phyloP scores from a whole-genome alignment of 352 stramenopile genomes.

The Pythium coloratum region DNA sequence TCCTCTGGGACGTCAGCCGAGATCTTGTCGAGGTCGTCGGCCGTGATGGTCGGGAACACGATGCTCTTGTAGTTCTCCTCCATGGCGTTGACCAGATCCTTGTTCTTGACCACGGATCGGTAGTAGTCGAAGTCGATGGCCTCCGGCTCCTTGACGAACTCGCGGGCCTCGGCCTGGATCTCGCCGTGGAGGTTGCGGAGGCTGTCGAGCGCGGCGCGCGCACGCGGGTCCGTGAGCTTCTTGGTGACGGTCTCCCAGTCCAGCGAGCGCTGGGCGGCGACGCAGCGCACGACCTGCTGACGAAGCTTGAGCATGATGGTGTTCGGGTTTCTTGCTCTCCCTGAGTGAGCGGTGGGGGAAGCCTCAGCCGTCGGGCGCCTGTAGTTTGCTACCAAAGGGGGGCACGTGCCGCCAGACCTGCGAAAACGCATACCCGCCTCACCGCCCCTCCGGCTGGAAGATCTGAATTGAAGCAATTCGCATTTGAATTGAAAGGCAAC shows the following conservation, averaged over 20 bases:
- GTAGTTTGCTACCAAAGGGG: constrained; percentile 8
- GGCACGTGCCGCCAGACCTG: constrained; percentile 18
- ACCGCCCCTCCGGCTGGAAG: neutral
- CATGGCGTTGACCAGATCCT: constrained; percentile 83
- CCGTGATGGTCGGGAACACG: constrained; percentile 75
- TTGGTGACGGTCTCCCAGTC: constrained; percentile 71
- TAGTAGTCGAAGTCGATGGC: constrained; percentile 88
- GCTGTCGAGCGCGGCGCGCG: constrained; percentile 73
- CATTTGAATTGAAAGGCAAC: constrained; percentile 1
- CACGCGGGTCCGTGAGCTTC: constrained; percentile 78
- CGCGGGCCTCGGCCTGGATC: constrained; percentile 69
- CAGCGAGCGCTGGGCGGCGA: constrained; percentile 52
- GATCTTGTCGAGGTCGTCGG: constrained; percentile 65
- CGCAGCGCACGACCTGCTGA: constrained; percentile 73
- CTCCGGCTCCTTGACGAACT: constrained; percentile 76
- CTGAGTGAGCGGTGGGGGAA: constrained; percentile 24
- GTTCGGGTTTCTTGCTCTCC: constrained; percentile 19
- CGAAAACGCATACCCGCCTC: constrained; percentile 11
- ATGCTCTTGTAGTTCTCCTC: constrained; percentile 88
- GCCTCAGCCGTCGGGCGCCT: constrained; percentile 9
- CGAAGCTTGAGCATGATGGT: constrained; percentile 66
- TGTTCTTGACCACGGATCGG: constrained; percentile 87
- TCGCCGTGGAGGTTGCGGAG: constrained; percentile 78
- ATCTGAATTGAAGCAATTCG: constrained; percentile 7
- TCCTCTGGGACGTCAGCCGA: constrained; percentile 51